phyloP scores from a whole-genome alignment of 2,329 filamentous ascomycete species.

The Cladosporium sp. region DNA sequence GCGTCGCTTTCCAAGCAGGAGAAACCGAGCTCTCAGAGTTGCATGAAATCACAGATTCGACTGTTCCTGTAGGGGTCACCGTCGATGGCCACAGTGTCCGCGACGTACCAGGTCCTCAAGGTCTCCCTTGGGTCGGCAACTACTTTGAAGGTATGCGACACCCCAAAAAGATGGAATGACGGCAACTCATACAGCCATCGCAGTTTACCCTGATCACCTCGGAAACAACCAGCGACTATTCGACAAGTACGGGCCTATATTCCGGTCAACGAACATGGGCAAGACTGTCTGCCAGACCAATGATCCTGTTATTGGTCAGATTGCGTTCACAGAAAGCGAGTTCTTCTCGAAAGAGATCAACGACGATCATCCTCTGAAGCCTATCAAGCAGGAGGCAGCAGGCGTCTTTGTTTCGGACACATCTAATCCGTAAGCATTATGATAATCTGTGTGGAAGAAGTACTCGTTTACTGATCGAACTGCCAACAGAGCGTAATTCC shows the following conservation, averaged over 20 bases:
- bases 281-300: constrained; percentile 38
- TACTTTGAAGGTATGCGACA: constrained; percentile 24
- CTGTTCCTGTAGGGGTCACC: constrained; percentile 38
- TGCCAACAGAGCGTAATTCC: not conserved
- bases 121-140: constrained; percentile 40
- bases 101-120: constrained; percentile 41
- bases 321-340: constrained; percentile 37
- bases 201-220: constrained; percentile 45
- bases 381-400: constrained; percentile 36
- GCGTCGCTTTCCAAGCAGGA: constrained; percentile 1
- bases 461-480: not conserved
- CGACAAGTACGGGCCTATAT: constrained; percentile 40
- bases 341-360: constrained; percentile 47
- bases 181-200: not conserved
- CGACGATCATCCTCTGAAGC: constrained; percentile 34
- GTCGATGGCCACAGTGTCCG: constrained; percentile 54
- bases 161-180: not conserved
- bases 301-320: constrained; percentile 37
- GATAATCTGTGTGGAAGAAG: not conserved
- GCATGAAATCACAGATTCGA: not conserved
- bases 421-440: constrained; percentile 40
- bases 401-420: constrained; percentile 47
- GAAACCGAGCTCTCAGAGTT: not conserved
- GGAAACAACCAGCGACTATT: constrained; percentile 46
- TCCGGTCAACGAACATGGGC: constrained; percentile 42